Base-by-base conservation (phyloP, 768 basidiomycete genomes). In the Crassisporium funariophilum region DNA sequence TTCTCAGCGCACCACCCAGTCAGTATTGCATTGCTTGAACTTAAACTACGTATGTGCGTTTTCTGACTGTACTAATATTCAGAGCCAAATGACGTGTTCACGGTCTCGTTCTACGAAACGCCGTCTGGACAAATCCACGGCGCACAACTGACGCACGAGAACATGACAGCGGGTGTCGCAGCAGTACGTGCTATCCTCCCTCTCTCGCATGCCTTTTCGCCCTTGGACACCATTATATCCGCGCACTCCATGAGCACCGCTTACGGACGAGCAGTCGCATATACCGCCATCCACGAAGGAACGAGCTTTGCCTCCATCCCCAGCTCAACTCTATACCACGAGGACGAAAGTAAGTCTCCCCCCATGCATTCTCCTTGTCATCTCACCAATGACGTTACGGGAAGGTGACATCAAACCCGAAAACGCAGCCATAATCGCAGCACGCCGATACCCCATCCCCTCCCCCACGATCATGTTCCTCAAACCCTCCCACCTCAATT, bases 121-220 rank as follows among this genome's bases (percentile, higher is more conserved):
- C 56, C 74, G 15, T 67, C 73, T 15, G 79, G 85, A 24, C 70
- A 75, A 29, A 61, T 86, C 6, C 78, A 77, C 46, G 85, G 78
- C 17, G 78, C 77, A 6, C 82, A 83, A 49, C 68, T 94, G 23
- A 90, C 90, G 0, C 90, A 93, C 62, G 78, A 88, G 63, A 93
- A 92, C 53, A 61, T 95, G 47, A 95, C 91, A 2, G 90, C 94
- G 3, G 94, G 91, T 24, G 86, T 94, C n/a, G 82, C 91, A 0
- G 88, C 87, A 3, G 71, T 82, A 17, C 83, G 88, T 25, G 79
- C 83, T 4, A 62, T 94, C 16, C 81, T 95, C 55, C 92, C 94
- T 2, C 70, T 82, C 8, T 79, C 87, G 17, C 81, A 82, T 56
- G 71, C 81, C 10, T 56, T 92, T 33, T 81, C 86, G 4, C 68